Base-by-base conservation (phyloP, 768 basidiomycete genomes). In the Termitomyces sp. region DNA sequence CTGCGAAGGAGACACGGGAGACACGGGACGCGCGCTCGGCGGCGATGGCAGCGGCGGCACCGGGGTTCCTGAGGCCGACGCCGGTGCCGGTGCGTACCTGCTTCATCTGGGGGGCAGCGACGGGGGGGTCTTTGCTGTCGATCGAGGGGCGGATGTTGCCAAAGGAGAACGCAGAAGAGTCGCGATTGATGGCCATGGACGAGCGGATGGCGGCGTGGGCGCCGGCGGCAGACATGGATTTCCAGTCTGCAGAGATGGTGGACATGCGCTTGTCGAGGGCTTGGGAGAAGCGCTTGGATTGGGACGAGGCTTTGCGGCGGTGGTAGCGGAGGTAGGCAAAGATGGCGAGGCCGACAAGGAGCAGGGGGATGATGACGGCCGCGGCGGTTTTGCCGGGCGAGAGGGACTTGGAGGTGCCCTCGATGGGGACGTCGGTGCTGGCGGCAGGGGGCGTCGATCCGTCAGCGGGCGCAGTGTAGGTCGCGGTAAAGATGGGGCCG, bases 231-330 rank as follows among this genome's bases (percentile, higher is more conserved):
- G 86, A 82, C 63, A 91, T 84, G 43, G 80, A 77, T 68, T 86
- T 87, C 90, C 90, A 92, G 65, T 91, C 87, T 19, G 79, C 73
- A 6, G 84, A 86, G 62, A 92, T 89, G 48, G 86, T 89, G 2
- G 84, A 87, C 90, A 93, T 92, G 69, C 90, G 87, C 69, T 83
- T 84, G 73, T 93, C 90, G 68, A 93, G 69, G 10, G 76, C 80
- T 67, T 85, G 78, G 40, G 79, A 83, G 77, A 82, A 93, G 21
- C 77, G 76, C 68, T 73, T 78, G 65, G 81, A 77, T 67, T 87
- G 78, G 29, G 80, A 75, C 55, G 72, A 73, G 49, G 76, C 75
- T 59, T 71, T 79, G 31, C 69, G 64, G 57, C 90, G 83, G 50
- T 70, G 80, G 56, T 73, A 71, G 65, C 71, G 81, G 74, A 92